A percentile compares a stretch with the other conserved stretches of the same genome.
phyloP scores from a whole-genome alignment of 2,329 filamentous ascomycete species.

The Blastomyces gilchristii region DNA sequence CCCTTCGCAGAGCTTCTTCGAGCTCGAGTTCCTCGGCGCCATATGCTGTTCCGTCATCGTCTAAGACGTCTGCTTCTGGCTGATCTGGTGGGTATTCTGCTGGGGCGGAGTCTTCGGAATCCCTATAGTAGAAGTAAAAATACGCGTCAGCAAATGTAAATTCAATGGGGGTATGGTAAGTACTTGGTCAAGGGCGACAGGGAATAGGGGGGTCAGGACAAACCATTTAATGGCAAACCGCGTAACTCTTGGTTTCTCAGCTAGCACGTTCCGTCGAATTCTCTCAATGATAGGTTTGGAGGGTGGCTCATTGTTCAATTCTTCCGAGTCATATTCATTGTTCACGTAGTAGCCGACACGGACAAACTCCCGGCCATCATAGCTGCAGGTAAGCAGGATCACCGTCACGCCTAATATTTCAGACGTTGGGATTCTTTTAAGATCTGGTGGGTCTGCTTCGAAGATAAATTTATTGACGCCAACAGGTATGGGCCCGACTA shows the following conservation, averaged over 20 bases:
- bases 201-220: constrained; percentile 19
- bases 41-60: constrained; percentile 76
- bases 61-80: constrained; percentile 78
- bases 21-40: constrained; percentile 80
- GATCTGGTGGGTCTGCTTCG: constrained; percentile 86
- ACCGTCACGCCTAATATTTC: constrained; percentile 97
- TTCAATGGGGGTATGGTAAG: too few relatives aligned
- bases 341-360: constrained; percentile 99
- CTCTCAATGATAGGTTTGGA: constrained; percentile 87
- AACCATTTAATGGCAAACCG: constrained; percentile 99
- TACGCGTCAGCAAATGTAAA: constrained; percentile 17
- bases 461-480: constrained; percentile 99
- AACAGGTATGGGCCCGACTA: constrained; percentile 93
- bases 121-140: constrained; percentile 46
- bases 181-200: not conserved
- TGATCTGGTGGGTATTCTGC: constrained; percentile 96
- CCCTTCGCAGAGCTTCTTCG: constrained; percentile 50
- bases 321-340: constrained; percentile 93
- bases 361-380: constrained; percentile 93
- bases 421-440: constrained; percentile 78
- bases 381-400: constrained; percentile 89
- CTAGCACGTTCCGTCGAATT: constrained; percentile 81
- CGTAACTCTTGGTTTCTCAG: constrained; percentile 94
- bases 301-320: constrained; percentile 79
- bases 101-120: constrained; percentile 92